Conservation (phyloP, 2,329 filamentous ascomycete genomes). For the Xenoacremonium recifei region DNA sequence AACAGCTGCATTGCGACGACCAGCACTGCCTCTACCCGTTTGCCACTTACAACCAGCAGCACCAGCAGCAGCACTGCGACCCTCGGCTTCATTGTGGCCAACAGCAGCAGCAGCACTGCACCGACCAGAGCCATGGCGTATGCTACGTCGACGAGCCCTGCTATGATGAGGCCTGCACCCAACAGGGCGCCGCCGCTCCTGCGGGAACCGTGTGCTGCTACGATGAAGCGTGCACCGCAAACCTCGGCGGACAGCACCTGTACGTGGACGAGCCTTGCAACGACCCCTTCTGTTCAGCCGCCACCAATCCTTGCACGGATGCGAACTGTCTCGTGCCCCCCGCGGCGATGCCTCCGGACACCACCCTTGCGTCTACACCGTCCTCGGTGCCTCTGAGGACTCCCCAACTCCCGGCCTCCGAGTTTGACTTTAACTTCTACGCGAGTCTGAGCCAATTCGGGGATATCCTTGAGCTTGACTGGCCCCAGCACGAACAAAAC, state of each 20-base stretch:
- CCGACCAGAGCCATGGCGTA: constrained; percentile 20
- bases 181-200: no score
- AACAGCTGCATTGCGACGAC: no score
- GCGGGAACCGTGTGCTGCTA: no score
- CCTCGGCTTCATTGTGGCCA: not conserved
- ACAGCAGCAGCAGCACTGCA: not conserved
- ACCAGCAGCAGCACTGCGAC: not conserved
- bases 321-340: constrained; percentile 28
- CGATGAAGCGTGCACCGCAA: no score
- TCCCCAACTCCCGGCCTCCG: constrained; percentile 25
- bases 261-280: constrained; percentile 34
- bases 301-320: constrained; percentile 35
- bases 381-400: constrained; percentile 28
- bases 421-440: no score
- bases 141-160: constrained; percentile 36
- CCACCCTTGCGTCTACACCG: constrained; percentile 24
- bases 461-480: no score
- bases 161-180: constrained; percentile 33
- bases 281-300: constrained; percentile 34
- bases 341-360: no score
- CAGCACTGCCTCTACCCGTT: no score
- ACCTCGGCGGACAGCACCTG: no score
- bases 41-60: no score
- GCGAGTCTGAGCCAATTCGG: no score
- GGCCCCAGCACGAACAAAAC: not conserved